Conservation (phyloP, 2,329 filamentous ascomycete genomes). For the Ceratocystis lukuohia region DNA sequence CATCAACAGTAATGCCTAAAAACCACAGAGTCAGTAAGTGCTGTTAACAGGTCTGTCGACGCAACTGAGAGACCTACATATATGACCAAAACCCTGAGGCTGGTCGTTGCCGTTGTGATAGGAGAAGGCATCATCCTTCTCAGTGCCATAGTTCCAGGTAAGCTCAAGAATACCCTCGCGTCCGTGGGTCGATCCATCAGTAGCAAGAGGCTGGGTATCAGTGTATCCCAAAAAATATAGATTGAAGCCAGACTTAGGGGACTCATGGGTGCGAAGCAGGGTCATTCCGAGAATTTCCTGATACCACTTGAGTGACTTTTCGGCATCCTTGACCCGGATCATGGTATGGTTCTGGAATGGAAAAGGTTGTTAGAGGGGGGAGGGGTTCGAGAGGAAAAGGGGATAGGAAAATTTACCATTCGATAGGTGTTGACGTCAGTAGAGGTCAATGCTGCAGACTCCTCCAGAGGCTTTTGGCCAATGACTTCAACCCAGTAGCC, state of each 20-base stretch:
- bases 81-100: slow-evolving; percentile 89
- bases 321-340: slow-evolving; percentile 77
- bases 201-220: slow-evolving; percentile 38
- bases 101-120: slow-evolving; percentile 90
- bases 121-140: slow-evolving; percentile 68
- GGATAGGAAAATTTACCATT: slow-evolving; percentile 34
- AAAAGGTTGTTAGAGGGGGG: neutral
- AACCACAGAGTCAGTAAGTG: slow-evolving; percentile 20
- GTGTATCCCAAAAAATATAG: slow-evolving; percentile 86
- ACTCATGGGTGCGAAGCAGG: slow-evolving; percentile 60
- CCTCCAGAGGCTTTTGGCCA: slow-evolving; percentile 55
- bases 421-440: slow-evolving; percentile 68
- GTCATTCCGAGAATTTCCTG: slow-evolving; percentile 83
- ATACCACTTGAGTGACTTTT: slow-evolving; percentile 66
- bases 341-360: slow-evolving; percentile 68
- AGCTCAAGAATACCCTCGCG: slow-evolving; percentile 80
- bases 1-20: slow-evolving; percentile 67
- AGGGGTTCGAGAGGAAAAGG: neutral
- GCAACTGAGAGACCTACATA: slow-evolving; percentile 45
- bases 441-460: slow-evolving; percentile 56
- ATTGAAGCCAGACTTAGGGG: slow-evolving; percentile 60
- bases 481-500: slow-evolving; percentile 79
- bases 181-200: slow-evolving; percentile 43
- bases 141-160: slow-evolving; percentile 73
- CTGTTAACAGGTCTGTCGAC: neutral